These are phyloP conservation scores for Leishmania mexicana DNA, from an alignment of 208 protist genomes.

Conservation along the genomic window DNA sequence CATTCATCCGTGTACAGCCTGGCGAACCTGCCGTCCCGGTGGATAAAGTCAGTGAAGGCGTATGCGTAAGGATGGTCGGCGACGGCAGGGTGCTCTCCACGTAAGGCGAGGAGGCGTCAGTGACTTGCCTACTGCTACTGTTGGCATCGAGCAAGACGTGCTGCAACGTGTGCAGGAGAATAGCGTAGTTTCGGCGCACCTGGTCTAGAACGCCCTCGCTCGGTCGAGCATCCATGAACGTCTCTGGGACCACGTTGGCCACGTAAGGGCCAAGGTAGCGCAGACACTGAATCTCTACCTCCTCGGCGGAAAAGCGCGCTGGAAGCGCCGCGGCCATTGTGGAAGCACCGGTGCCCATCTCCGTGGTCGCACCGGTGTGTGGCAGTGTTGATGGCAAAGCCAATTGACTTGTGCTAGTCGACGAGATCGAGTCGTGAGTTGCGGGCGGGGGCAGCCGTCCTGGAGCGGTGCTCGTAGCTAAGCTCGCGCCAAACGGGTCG, in stretches of 20 bases:
- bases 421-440: neutral
- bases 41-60: neutral
- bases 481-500: neutral
- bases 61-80: neutral
- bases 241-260: constrained; percentile 50
- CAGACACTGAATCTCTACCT: constrained; percentile 22
- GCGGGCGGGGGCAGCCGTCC: neutral
- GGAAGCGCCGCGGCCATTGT: neutral
- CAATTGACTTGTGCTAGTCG: neutral
- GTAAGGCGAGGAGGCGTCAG: neutral
- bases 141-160: constrained; percentile 28
- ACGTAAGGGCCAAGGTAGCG: constrained; percentile 37
- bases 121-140: neutral
- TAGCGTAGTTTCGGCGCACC: constrained; percentile 44
- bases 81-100: neutral
- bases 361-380: neutral
- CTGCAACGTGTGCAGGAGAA: constrained; percentile 38
- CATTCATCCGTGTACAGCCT: neutral
- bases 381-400: neutral
- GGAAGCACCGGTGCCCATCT: neutral
- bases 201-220: constrained; percentile 23
- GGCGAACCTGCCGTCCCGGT: neutral
- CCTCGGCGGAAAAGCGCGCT: neutral
- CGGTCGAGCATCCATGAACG: constrained; percentile 63
- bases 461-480: neutral